Base-by-base conservation (phyloP, 345 rosid genomes). In the Tarenaya hassleriana region DNA sequence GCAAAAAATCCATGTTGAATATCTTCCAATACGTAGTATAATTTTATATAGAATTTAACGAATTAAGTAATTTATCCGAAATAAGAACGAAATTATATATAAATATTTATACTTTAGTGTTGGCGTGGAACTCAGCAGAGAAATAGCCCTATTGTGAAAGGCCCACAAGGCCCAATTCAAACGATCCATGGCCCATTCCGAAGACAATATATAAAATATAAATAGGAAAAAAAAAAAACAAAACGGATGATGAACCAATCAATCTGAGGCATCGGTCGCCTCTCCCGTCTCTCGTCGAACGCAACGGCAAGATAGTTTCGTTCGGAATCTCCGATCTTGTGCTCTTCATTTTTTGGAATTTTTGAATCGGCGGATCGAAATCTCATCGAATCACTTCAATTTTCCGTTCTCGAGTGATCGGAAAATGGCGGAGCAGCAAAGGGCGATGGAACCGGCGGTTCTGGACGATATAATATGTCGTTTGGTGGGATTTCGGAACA, bases 401-500 rank as follows among this genome's bases (percentile, higher is more conserved):
- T 14, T 9, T 52, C 8, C 11, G 7, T 42, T 38, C 40, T 24
- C 29, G 29, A 5, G 5, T 5, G 53, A 65, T 66, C 70, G 55
- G 70, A 66, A 31, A 66, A 66, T 40, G 34, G 56, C 55, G 34
- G 63, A 58, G 55, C 64, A 58, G 56, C 74, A 73, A 66, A 65
- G 64, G 52, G 61, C 53, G 15, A 84, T 88, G 51, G 88, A 80
- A 40, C 62, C 84, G 49, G 80, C 58, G 18, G 76, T 72, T 58
- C 52, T 88, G 29, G 96, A 84, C 52, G 82, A 80, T 46, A 84
- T 88, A 1, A 88, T 84, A 24, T 45, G 61, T 10, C 86, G 88
- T 37, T 60, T 88, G 31, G 67, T 82, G 41, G 83, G 80, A 50
- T 75, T 72, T 67, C 68, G 75, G 59, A 75, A 71, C 64, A 69